Base-by-base conservation (phyloP, 192 early-diverging fungal species). In the Coemansia sp. region DNA sequence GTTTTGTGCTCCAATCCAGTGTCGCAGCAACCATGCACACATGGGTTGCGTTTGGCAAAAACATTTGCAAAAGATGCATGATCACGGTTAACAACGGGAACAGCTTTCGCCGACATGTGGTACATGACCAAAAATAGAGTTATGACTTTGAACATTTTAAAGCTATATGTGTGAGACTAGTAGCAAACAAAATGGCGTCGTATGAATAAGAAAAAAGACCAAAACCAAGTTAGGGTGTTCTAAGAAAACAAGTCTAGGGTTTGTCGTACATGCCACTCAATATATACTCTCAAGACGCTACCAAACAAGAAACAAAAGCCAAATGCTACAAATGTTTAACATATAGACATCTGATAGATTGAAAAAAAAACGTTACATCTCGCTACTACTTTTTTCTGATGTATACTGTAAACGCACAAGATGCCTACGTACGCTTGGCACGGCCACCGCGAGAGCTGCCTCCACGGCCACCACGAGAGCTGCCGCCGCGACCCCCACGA, bases 91-190 rank as follows among this genome's bases (percentile, higher is more conserved):
- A 50, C 41, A 23, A 65, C 30, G 8, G 71, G 64, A 17, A 34
- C 25, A 7, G 57, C 43, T 17, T 48, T 25, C 18, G 62, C 47
- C 8, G 40, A 42, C 14, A 24, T 57, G 45, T 67, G 30, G 41
- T 60, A 60, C n/a, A 73, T 15, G 11, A 30, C 51, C 17, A 54
- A 64, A 12, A 40, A 57, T 39, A 64, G 21, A 25, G 53, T 40
- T 10, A 43, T 27, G 40, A 59, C 21, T 57, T 64, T 73, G 61
- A 43, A 62, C 71, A 73, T 73, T 47, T 41, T 40, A 25, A 7
- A 18, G 22, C 13, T 24, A 14, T 27, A 50, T 24, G 8, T 50
- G 7, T 5, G 4, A 30, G 7, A 7, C 27, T 30, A 5, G 27
- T 7, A 30, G 27, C 27, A 30, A 30, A 30, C 27, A 30, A 30